Percentiles rank a stretch among this genome's conserved stretches.
These are phyloP conservation scores for Ceratocystis smalleyi DNA, from an alignment of 2,329 filamentous ascomycete genomes.

Conservation along the genomic window DNA sequence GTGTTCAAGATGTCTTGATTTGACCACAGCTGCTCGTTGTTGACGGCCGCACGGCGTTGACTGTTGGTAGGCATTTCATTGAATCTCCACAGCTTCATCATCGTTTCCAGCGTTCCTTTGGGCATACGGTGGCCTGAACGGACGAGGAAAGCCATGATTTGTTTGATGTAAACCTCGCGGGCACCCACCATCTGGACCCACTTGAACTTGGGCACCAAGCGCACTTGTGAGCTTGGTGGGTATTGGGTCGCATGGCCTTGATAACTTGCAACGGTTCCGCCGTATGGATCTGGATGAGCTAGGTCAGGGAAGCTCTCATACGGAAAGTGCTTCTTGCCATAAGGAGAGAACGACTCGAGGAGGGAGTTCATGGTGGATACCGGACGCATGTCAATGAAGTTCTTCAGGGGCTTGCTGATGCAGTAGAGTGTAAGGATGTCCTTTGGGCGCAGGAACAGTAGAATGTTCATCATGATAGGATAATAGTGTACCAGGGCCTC, in stretches of 20 bases:
- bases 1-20: conserved; percentile 45
- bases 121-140: conserved; percentile 43
- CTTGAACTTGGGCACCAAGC: conserved; percentile 43
- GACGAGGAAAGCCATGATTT: conserved; percentile 48
- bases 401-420: conserved; percentile 47
- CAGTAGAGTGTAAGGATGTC: conserved; percentile 51
- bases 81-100: conserved; percentile 57
- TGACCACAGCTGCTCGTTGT: conserved; percentile 38
- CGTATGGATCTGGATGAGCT: conserved; percentile 44
- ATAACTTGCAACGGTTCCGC: conserved; percentile 27
- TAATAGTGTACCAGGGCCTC: conserved; percentile 29
- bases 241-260: conserved; percentile 17
- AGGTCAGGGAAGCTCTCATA: conserved; percentile 43
- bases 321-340: conserved; percentile 42
- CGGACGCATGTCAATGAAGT: conserved; percentile 42
- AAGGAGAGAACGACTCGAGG: conserved; percentile 37
- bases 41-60: conserved; percentile 39
- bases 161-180: conserved; percentile 39
- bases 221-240: conserved; percentile 23
- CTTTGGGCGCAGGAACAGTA: conserved; percentile 28
- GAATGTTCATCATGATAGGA: conserved; percentile 28
- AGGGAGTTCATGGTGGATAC: conserved; percentile 42
- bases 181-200: conserved; percentile 54
- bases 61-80: conserved; percentile 48
- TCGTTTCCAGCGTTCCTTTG: conserved; percentile 27